Conservation (phyloP, 2,329 filamentous ascomycete species). For the Neobulgaria alba region DNA sequence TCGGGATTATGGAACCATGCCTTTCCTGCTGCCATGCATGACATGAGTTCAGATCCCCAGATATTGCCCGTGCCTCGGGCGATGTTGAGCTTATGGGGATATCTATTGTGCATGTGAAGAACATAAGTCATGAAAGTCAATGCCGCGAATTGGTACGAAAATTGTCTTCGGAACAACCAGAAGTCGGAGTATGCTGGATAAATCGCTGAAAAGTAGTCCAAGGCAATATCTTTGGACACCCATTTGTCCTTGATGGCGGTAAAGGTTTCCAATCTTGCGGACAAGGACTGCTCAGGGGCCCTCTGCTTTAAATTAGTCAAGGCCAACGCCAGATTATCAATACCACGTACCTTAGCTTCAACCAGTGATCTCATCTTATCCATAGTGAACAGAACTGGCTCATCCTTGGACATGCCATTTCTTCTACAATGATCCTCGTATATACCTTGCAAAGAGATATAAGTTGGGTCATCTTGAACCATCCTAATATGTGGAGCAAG, state of each 20-base stretch:
- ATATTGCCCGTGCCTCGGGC: conserved; percentile 81
- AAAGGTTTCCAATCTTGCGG: conserved; percentile 82
- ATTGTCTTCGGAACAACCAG: conserved; percentile 96
- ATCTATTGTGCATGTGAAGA: conserved; percentile 92
- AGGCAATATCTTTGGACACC: conserved; percentile 72
- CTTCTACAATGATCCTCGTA: conserved; percentile 95
- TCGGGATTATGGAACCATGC: conserved; percentile 93
- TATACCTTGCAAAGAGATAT: conserved; percentile 87
- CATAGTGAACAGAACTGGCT: conserved; percentile 90
- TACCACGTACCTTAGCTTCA: conserved; percentile 39
- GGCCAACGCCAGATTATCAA: not conserved
- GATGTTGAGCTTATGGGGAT: conserved; percentile 92
- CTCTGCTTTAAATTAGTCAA: conserved; percentile 38
- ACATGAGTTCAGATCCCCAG: conserved; percentile 92
- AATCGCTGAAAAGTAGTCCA: conserved; percentile 81
- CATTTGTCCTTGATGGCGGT: conserved; percentile 89
- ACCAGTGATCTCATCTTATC: conserved; percentile 77
- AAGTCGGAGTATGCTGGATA: conserved; percentile 90
- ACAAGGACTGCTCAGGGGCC: conserved; percentile 58
- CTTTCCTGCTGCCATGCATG: conserved; percentile 74
- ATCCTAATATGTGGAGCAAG: conserved; percentile 90
- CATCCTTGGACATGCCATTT: conserved; percentile 83
- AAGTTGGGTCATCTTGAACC: conserved; percentile 90
- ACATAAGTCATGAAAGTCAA: conserved; percentile 99
- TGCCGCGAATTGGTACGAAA: conserved; percentile 89